Conservation (phyloP, 192 early-diverging fungal genomes). For the Entomortierella chlamydospora region DNA sequence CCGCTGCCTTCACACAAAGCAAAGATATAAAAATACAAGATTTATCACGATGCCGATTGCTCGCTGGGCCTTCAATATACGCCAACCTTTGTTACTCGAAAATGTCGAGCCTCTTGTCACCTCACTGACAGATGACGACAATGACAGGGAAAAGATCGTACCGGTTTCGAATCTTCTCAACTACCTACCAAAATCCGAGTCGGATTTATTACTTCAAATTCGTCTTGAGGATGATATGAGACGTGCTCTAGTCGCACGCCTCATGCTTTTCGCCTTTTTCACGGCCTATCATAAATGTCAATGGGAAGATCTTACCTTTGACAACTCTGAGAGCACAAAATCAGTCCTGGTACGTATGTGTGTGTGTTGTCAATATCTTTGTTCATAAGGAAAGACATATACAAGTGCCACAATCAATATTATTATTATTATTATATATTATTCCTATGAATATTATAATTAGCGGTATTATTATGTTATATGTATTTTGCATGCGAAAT, state of each 20-base stretch:
- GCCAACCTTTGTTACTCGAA: slow-evolving; percentile 44
- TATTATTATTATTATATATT: not conserved
- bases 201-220: slow-evolving; percentile 21
- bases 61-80: slow-evolving; percentile 54
- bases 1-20: no score
- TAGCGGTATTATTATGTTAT: no score
- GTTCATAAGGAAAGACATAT: not conserved
- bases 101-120: slow-evolving; percentile 43
- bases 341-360: slow-evolving; percentile 31
- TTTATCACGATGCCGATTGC: slow-evolving; percentile 35
- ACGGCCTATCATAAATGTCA: slow-evolving; percentile 32
- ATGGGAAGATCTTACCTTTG: slow-evolving; percentile 44
- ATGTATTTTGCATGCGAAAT: not conserved
- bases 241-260: slow-evolving; percentile 31
- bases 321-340: slow-evolving; percentile 12
- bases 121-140: slow-evolving; percentile 24
- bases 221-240: slow-evolving; percentile 45
- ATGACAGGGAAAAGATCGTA: slow-evolving; percentile 18
- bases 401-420: not conserved
- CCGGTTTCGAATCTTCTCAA: slow-evolving; percentile 48
- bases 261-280: slow-evolving; percentile 48
- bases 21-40: no score
- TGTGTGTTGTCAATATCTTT: not conserved
- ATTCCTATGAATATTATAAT: no score
- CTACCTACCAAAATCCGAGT: slow-evolving; percentile 35